Evolutionary conservation across 1,284 basidiomycete genomes (phyloP), one percentile per base, ranked within the genome.

Genomic region (Abortiporus biennis): DNA sequence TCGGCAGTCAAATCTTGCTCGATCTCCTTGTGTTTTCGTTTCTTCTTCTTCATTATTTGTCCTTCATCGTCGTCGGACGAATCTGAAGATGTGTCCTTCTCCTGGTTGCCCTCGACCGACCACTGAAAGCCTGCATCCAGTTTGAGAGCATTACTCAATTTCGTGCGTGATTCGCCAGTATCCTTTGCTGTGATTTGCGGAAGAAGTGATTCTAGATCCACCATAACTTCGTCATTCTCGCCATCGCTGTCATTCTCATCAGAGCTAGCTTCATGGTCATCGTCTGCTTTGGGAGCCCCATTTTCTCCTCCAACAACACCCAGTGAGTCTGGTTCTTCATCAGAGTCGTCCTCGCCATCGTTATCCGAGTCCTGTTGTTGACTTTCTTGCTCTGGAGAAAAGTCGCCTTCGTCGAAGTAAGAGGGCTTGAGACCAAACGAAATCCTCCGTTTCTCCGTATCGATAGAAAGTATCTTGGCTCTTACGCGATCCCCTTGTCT

Each of bases 371-470:
- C 59, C 9, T 59, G 59, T 8, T 55, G 52, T 19, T 54, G 55
- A 40, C 58, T 58, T 1, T 62, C 62, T 8, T 62, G 64, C 11
- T 54, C 53, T 2, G 51, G 53, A 6, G 57, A 58, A 29, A 78
- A 71, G 37, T 80, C 79, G 21, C 73, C 71, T 21, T 73, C 76
- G 25, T 61, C 64, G 60, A 97, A 95, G 63, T 86, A 85, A 36
- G 87, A 94, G 25, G 89, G 90, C 64, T 96, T 98, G 48, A 98
- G 70, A 41, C 91, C 86, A 34, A 99, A 76, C 35, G 87, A 87
- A 50, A 98, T 81, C 40, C 86, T 85, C 37, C 76, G 78, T 63
- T 89, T 92, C 50, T 80, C 77, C 3, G 54, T 52, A 54, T 94
- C 84, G 36, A 95, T 71, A 8, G 76, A 74, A 36, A 88, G 62